These are phyloP conservation scores for Colletotrichum spinosum DNA, from an alignment of 2,329 filamentous ascomycete genomes.

Conservation along the genomic window DNA sequence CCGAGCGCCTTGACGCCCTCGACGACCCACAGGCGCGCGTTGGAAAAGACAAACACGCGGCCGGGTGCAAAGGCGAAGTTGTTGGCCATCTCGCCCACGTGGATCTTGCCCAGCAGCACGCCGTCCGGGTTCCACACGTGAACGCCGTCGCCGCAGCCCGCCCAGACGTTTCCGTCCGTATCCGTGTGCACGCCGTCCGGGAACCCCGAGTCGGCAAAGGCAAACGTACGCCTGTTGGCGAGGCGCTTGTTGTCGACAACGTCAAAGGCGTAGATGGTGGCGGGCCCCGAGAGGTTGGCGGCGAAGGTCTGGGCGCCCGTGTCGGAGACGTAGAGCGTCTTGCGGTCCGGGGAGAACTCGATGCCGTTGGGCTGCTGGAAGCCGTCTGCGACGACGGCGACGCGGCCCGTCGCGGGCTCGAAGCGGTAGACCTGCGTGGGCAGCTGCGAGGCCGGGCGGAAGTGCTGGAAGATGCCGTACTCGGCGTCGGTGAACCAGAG, in stretches of 20 bases:
- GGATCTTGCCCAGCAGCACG: constrained; percentile 57
- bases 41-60: constrained; percentile 61
- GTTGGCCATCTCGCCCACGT: constrained; percentile 54
- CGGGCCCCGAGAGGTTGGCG: constrained; percentile 17
- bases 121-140: constrained; percentile 60
- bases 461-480: constrained; percentile 61
- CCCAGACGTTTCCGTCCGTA: constrained; percentile 59
- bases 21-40: constrained; percentile 53
- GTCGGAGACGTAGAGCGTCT: constrained; percentile 59
- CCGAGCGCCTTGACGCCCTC: constrained; percentile 37
- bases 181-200: constrained; percentile 62
- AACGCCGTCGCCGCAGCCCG: constrained; percentile 61
- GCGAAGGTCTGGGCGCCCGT: constrained; percentile 42
- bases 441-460: constrained; percentile 55
- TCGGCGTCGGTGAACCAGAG: constrained; percentile 64
- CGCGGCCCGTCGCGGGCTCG: constrained; percentile 50
- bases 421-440: constrained; percentile 62
- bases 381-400: constrained; percentile 59
- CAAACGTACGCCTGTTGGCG: constrained; percentile 61
- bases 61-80: constrained; percentile 61
- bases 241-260: constrained; percentile 27
- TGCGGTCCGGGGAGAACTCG: constrained; percentile 58
- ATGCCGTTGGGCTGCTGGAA: constrained; percentile 60
- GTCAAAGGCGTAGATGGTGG: constrained; percentile 35
- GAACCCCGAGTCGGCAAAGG: constrained; percentile 58